Conservation (phyloP, 2,329 filamentous ascomycete species). For the Cordyceps militaris region DNA sequence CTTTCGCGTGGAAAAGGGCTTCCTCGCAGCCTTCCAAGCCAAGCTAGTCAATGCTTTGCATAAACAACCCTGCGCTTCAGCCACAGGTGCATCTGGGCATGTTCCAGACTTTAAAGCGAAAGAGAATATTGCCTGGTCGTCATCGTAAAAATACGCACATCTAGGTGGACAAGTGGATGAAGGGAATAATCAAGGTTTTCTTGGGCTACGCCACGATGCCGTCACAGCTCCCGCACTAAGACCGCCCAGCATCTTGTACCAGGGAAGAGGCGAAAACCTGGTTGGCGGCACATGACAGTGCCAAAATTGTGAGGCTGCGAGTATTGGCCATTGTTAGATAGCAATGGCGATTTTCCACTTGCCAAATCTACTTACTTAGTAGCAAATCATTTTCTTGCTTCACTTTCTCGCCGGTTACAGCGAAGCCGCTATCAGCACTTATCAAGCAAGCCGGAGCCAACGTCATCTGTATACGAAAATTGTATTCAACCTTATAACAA, state of each 20-base stretch:
- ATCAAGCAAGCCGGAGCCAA: not conserved
- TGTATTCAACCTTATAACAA: not conserved
- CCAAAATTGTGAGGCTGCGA: not conserved
- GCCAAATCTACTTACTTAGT: not conserved
- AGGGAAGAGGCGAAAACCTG: not conserved
- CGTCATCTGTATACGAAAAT: not conserved
- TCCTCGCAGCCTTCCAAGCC: no score
- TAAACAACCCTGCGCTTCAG: no score
- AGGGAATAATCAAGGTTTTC: not conserved
- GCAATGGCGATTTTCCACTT: not conserved
- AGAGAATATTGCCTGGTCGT: no score
- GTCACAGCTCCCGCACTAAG: not conserved
- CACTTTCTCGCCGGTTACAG: not conserved
- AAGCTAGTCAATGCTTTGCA: no score
- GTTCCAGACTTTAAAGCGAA: no score
- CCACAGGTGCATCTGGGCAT: no score
- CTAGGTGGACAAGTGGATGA: not conserved
- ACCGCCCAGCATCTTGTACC: not conserved
- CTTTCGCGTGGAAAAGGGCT: no score
- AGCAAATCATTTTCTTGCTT: not conserved
- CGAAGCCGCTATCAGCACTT: not conserved
- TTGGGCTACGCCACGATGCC: not conserved
- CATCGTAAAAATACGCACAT: no score
- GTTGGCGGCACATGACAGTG: not conserved
- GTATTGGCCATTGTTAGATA: not conserved